Percentiles rank a stretch among this genome's conserved stretches.
Evolutionary conservation across 2,329 filamentous ascomycete species (phyloP).

Genomic region (Phoma herbarum): DNA sequence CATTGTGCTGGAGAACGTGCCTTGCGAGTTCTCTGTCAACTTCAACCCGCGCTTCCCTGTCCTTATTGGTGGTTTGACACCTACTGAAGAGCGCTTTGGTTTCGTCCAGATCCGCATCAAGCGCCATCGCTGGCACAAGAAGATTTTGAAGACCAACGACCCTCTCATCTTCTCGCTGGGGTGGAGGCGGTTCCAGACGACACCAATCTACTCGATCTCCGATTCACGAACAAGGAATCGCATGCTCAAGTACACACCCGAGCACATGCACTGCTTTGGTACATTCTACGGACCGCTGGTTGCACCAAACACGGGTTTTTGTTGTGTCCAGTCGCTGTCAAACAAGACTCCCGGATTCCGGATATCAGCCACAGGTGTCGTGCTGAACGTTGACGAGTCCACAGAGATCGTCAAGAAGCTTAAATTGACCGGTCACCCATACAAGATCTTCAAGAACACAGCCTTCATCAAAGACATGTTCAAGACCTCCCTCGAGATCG

Average conservation of each 20-base stretch:
- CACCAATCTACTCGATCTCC: slow-evolving; percentile 93
- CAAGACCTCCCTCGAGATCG: slow-evolving; percentile 88
- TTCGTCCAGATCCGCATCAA: slow-evolving; percentile 97
- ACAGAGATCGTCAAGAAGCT: slow-evolving; percentile 99
- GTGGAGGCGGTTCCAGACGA: slow-evolving; percentile 92
- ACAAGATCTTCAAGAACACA: slow-evolving; percentile 99
- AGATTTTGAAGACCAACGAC: slow-evolving; percentile 97
- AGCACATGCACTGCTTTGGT: slow-evolving; percentile 98
- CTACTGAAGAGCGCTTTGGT: slow-evolving; percentile 94
- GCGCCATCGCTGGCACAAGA: slow-evolving; percentile 98
- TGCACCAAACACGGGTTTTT: slow-evolving; percentile 95
- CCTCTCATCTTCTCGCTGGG: slow-evolving; percentile 96
- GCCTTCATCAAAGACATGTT: slow-evolving; percentile 99
- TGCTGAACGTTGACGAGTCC: slow-evolving; percentile 92
- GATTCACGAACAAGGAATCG: slow-evolving; percentile 93
- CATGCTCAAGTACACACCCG: slow-evolving; percentile 98
- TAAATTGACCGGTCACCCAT: slow-evolving; percentile 90
- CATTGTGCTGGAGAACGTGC: slow-evolving; percentile 86
- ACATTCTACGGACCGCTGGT: slow-evolving; percentile 96
- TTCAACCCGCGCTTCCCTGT: slow-evolving; percentile 87
- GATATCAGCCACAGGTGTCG: slow-evolving; percentile 91
- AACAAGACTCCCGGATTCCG: slow-evolving; percentile 88
- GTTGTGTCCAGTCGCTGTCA: slow-evolving; percentile 88
- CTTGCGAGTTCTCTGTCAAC: slow-evolving; percentile 84
- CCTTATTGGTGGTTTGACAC: slow-evolving; percentile 87